phyloP scores from a whole-genome alignment of 768 basidiomycete genomes.

The Kwoniella bestiolae region DNA sequence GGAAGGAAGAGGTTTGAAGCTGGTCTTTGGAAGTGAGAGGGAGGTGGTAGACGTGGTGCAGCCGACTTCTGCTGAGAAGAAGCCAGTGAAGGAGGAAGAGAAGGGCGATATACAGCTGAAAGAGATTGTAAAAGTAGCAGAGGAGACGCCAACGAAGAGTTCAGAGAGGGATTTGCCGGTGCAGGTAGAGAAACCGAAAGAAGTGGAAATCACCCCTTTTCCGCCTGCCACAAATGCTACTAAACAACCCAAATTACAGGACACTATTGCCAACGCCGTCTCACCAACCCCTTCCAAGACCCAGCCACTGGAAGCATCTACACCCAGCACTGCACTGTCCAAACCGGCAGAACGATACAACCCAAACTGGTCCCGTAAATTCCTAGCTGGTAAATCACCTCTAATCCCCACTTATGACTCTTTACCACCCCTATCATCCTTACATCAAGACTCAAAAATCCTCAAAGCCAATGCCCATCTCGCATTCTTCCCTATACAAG shows the following conservation, averaged over 20 bases:
- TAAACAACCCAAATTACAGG: not conserved
- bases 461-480: conserved; percentile 49
- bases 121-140: not conserved
- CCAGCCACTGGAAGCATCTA: not conserved
- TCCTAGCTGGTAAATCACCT: conserved; percentile 57
- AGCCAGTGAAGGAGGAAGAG: conserved; percentile 2
- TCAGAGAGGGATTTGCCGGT: not conserved
- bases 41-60: conserved; percentile 24
- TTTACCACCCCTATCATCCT: conserved; percentile 50
- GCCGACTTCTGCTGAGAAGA: not conserved
- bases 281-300: not conserved
- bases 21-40: conserved; percentile 31
- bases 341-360: conserved; percentile 35
- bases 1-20: conserved; percentile 33
- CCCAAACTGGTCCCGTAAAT: conserved; percentile 57
- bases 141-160: not conserved
- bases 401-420: conserved; percentile 58
- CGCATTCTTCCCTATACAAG: conserved; percentile 58
- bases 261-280: not conserved
- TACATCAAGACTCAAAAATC: conserved; percentile 53
- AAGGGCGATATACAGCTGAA: conserved; percentile 6
- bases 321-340: not conserved
- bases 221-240: not conserved
- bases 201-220: conserved; percentile 8
- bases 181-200: not conserved